Conservation (phyloP, 306 rosid species). For the Trichosanthes cucumerina region DNA sequence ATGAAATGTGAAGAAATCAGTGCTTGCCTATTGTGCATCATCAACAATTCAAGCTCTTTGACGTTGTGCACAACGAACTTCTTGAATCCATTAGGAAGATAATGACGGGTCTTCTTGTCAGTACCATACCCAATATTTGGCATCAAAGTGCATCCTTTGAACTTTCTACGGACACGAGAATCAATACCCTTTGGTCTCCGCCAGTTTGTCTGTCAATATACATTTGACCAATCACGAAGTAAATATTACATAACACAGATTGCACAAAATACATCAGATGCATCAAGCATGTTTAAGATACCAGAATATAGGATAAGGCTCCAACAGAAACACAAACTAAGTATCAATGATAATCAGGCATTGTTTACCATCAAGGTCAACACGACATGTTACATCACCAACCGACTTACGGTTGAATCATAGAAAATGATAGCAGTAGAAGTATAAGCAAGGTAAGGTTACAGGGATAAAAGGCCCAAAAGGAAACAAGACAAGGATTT, state of each 20-base stretch:
- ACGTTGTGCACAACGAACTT: slow-evolving; percentile 69
- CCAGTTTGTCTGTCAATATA: slow-evolving; percentile 40
- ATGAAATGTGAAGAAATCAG: background rate
- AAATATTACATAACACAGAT: background rate
- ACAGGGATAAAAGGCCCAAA: slow-evolving; percentile 46
- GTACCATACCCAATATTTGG: slow-evolving; percentile 80
- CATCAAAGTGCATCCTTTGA: slow-evolving; percentile 69
- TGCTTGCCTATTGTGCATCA: slow-evolving; percentile 73
- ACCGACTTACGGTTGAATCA: background rate
- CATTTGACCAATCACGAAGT: background rate
- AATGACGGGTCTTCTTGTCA: slow-evolving; percentile 77
- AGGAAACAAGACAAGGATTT: slow-evolving; percentile 25
- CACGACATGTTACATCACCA: background rate
- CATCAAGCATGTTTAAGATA: background rate
- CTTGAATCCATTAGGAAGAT: slow-evolving; percentile 74
- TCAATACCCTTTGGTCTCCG: slow-evolving; percentile 88
- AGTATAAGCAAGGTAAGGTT: slow-evolving; percentile 58
- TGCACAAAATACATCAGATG: background rate
- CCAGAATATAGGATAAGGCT: background rate
- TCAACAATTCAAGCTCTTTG: slow-evolving; percentile 46
- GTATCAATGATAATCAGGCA: background rate
- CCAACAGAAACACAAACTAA: background rate
- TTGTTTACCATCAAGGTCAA: background rate
- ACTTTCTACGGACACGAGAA: slow-evolving; percentile 71
- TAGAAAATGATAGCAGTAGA: background rate